phyloP scores from a whole-genome alignment of 257 asterid species.

The Solanum arcanum region DNA sequence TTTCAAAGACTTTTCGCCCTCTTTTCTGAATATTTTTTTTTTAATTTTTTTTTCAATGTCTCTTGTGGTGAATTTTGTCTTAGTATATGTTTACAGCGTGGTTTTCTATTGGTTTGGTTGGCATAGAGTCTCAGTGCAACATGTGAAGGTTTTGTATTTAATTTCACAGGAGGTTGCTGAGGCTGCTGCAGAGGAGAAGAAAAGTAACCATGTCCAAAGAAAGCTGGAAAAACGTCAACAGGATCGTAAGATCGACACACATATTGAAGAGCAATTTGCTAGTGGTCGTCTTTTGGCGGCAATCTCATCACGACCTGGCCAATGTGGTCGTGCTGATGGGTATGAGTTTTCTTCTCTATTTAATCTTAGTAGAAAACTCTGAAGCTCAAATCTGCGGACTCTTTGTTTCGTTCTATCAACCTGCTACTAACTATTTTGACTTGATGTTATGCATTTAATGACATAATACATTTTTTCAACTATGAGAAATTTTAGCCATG shows the following conservation, averaged over 20 bases:
- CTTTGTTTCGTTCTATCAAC: background rate
- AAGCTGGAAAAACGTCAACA: slow-evolving; percentile 34
- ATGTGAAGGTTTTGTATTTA: background rate
- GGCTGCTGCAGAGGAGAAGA: slow-evolving; percentile 26
- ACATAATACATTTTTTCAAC: background rate
- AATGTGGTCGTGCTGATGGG: slow-evolving; percentile 51
- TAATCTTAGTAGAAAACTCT: background rate
- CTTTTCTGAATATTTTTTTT: background rate
- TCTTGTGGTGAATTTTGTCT: background rate
- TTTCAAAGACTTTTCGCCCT: background rate
- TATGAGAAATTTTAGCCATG: background rate
- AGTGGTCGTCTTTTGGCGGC: slow-evolving; percentile 40
- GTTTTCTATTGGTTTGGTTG: background rate
- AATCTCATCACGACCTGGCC: slow-evolving; percentile 43
- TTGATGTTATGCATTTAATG: background rate
- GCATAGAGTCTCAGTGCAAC: background rate
- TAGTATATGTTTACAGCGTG: background rate
- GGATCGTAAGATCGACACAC: slow-evolving; percentile 37
- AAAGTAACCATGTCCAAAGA: slow-evolving; percentile 30
- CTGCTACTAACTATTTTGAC: background rate
- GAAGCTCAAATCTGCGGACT: background rate
- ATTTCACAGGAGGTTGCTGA: slow-evolving; percentile 14
- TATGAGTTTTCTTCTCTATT: background rate
- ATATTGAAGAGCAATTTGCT: slow-evolving; percentile 38
- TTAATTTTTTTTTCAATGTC: background rate